Base-by-base conservation (phyloP, 306 rosid genomes). In the Cucumis melo region DNA sequence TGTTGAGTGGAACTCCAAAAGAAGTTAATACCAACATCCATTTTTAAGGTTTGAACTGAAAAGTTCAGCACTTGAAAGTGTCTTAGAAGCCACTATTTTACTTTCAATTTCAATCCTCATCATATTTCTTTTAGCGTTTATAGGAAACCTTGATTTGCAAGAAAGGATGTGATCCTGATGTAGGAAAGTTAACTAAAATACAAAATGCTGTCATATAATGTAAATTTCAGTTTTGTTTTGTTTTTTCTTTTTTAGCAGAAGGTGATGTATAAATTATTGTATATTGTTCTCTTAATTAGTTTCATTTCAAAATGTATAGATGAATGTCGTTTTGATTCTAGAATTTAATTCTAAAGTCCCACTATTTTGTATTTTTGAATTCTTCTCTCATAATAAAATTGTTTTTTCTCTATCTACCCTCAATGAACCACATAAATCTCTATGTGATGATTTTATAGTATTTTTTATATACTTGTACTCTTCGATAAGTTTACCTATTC, bases 1-100 rank as follows among this genome's bases (percentile, higher is more conserved):
- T 80, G 29, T 89, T 87, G 98, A 90, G 82, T 92, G 99, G 99
- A 92, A 95, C 77, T 87, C 92, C 51, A 63, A 60, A n/a, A 42
- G 23, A 76, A 38, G 17, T 16, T 77, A 65, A 79, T 7, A 29
- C 24, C 46, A 38, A 39, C 76, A 39, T 63, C 55, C 63, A 76
- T 38, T 8, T 19, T 66, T 38, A 7, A 15, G 84, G 79, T 23
- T 46, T 71, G 75, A 20, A 24, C 13, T 68, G 56, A 44, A 27
- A 27, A 68, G 38, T 44, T 44, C 29, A 44, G 38, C 74, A 20
- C 23, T 38, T 68, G 34, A 11, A 44, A 32, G 11, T 5, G 17
- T 68, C 13, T 13, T 0, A 71, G 36, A 41, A 67, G 54, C 74
- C 74, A 67, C 12, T 41, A 6, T 41, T 68, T 67, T 63, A 63